phyloP scores from a whole-genome alignment of 2,329 filamentous ascomycete genomes.

The Alternaria brassicae region DNA sequence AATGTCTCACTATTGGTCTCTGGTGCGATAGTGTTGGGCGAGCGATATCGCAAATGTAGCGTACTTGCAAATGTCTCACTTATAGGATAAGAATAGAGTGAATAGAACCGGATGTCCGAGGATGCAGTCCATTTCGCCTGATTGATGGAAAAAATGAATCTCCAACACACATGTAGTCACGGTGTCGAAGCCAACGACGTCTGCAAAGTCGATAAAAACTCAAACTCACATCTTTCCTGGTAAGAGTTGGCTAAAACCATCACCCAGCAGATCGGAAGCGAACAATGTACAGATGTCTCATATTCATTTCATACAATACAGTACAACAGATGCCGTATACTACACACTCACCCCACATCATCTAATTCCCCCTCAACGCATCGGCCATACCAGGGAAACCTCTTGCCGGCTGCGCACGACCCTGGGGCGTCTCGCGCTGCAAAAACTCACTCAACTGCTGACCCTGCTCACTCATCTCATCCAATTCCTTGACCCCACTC shows the following conservation, averaged over 20 bases:
- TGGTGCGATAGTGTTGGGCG: neutral
- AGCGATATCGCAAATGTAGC: neutral
- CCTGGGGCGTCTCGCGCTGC: constrained; percentile 6
- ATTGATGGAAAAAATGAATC: no score
- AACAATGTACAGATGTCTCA: neutral
- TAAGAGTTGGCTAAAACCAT: neutral
- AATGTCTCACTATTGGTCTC: neutral
- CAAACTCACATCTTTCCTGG: neutral
- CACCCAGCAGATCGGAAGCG: neutral
- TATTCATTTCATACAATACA: constrained; percentile 10
- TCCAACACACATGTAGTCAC: no score
- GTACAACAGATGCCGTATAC: constrained; percentile 5
- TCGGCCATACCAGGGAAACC: constrained; percentile 14
- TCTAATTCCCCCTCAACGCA: constrained; percentile 12
- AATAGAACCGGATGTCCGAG: neutral
- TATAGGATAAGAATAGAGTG: neutral
- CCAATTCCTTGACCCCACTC: constrained; percentile 30
- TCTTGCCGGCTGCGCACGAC: neutral
- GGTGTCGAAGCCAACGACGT: no score
- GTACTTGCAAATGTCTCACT: neutral
- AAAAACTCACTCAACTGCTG: constrained; percentile 22
- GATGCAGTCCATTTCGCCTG: neutral
- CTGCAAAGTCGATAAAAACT: neutral
- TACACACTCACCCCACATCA: neutral
- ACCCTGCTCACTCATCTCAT: constrained; percentile 30